Evolutionary conservation across 495 filamentous ascomycete species (phyloP), one percentile per base, ranked within the genome.

Genomic region (Aspergillus leporis): DNA sequence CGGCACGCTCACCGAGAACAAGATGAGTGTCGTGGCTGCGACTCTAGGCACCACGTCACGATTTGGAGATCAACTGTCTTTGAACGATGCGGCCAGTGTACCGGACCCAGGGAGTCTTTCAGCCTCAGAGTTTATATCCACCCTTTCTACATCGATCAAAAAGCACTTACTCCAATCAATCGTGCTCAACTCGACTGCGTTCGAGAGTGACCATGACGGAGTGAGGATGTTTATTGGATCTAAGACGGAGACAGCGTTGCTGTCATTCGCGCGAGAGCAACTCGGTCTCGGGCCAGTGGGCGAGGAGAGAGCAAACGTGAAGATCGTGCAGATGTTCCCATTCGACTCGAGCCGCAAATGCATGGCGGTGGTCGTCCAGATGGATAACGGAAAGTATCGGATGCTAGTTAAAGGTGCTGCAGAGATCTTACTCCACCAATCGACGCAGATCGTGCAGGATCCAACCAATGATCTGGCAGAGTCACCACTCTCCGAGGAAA

Each of bases 1-100:
- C 22, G 87, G 87, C 14, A 89, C 87, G 6, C 68, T 90, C 36
- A 88, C 88, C 1, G 88, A 90, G 68, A 88, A 88, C 55, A 60
- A 74, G 64, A 94, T 94, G 91, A 87, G 93, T 8, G 85, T 90
- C 14, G 46, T 62, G 1, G 22, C 49, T 16, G 60, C 54, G 8
- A 91, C 21, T 10, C 4, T 45, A 4, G 41, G 41, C 41, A 22
- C 19, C 18, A 45, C n/a, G 4, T 5, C 6, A 10, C 18, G 21
- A n/a, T 45, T 45, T 14, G 4, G 7, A 5, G 41, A 45, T 45
- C 19, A 10, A 10, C 41, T 4, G 21, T n/a, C 18, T 7, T 10
- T 7, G 41, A n/a, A 22, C 8, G 10, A n/a, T n/a, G n/a, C n/a
- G n/a, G n/a, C n/a, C 19, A 12, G 6, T 19, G 2, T 21, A 21